Evolutionary conservation across 495 filamentous ascomycete species (phyloP).

Genomic region (Chlorociboria aeruginascens): DNA sequence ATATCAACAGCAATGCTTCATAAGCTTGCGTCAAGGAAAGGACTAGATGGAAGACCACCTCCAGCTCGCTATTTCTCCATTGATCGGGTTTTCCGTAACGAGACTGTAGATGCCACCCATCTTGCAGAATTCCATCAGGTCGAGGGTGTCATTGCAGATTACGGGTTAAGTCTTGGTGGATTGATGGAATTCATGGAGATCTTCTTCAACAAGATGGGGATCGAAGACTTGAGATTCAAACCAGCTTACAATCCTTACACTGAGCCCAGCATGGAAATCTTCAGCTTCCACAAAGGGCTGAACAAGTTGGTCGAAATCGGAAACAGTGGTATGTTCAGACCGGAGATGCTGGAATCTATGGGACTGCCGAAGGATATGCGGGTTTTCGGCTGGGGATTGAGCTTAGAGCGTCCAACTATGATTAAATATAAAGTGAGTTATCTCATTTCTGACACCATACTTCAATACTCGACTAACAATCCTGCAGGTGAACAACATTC

Average conservation of each 20-base stretch:
- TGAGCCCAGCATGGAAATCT: constrained; percentile 96
- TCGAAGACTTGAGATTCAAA: constrained; percentile 82
- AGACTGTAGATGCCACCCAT: constrained; percentile 93
- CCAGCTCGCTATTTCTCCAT: constrained; percentile 95
- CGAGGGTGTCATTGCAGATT: constrained; percentile 96
- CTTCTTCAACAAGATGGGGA: constrained; percentile 94
- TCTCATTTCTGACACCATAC: not conserved
- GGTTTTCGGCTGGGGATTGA: constrained; percentile 86
- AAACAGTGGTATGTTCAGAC: constrained; percentile 95
- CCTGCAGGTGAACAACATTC: constrained; percentile 47
- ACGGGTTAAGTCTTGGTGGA: constrained; percentile 77
- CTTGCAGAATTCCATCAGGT: constrained; percentile 97
- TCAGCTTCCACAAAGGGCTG: constrained; percentile 81
- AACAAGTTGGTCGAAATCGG: constrained; percentile 93
- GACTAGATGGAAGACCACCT: constrained; percentile 33
- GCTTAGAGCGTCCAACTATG: constrained; percentile 92
- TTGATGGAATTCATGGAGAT: constrained; percentile 94
- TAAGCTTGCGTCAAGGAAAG: constrained; percentile 62
- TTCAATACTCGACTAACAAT: constrained; percentile 4
- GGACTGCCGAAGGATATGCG: constrained; percentile 76
- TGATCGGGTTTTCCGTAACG: constrained; percentile 92
- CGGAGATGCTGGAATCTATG: constrained; percentile 80
- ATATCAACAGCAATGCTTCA: constrained; percentile 80
- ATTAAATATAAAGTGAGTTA: constrained; percentile 71
- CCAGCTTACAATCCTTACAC: constrained; percentile 98